Conservation (phyloP, 768 basidiomycete genomes). For the Podaxis carcinomalis region DNA sequence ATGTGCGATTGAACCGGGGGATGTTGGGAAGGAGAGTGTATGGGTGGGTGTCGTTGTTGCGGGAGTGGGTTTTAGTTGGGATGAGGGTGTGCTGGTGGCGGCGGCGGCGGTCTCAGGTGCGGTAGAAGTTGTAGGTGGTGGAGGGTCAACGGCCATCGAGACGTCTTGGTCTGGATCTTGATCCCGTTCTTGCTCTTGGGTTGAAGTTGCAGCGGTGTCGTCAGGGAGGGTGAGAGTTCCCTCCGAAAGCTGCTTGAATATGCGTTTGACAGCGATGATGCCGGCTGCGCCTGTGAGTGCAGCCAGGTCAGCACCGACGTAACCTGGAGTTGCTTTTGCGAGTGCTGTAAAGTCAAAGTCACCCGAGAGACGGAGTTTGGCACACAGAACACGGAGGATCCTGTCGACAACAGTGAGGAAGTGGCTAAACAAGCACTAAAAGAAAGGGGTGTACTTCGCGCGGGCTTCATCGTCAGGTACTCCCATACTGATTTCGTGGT, state of each 20-base stretch:
- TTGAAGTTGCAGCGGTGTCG: slow-evolving; percentile 14
- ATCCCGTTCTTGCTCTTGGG: slow-evolving; percentile 20
- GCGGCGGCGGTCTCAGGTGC: neutral
- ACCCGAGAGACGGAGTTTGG: slow-evolving; percentile 80
- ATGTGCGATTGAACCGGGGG: slow-evolving; percentile 69
- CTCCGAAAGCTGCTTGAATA: slow-evolving; percentile 78
- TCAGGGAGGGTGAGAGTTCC: slow-evolving; percentile 57
- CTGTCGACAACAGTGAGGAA: slow-evolving; percentile 34
- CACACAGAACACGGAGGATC: slow-evolving; percentile 81
- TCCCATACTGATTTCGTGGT: slow-evolving; percentile 96
- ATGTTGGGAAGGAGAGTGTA: slow-evolving; percentile 21
- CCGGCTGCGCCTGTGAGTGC: slow-evolving; percentile 92
- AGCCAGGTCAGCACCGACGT: slow-evolving; percentile 92
- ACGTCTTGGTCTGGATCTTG: slow-evolving; percentile 28
- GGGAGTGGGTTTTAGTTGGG: neutral
- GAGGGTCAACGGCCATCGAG: slow-evolving; percentile 40
- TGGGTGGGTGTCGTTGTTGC: slow-evolving; percentile 15
- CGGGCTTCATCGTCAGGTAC: slow-evolving; percentile 92
- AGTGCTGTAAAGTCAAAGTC: slow-evolving; percentile 83
- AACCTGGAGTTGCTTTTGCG: slow-evolving; percentile 94
- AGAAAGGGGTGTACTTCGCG: slow-evolving; percentile 60
- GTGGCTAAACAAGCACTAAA: neutral
- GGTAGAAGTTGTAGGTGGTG: neutral
- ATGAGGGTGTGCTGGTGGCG: slow-evolving; percentile 6
- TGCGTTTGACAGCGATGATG: slow-evolving; percentile 93